phyloP scores from a whole-genome alignment of 148 eudicot genomes.

The Arctostaphylos glauca region DNA sequence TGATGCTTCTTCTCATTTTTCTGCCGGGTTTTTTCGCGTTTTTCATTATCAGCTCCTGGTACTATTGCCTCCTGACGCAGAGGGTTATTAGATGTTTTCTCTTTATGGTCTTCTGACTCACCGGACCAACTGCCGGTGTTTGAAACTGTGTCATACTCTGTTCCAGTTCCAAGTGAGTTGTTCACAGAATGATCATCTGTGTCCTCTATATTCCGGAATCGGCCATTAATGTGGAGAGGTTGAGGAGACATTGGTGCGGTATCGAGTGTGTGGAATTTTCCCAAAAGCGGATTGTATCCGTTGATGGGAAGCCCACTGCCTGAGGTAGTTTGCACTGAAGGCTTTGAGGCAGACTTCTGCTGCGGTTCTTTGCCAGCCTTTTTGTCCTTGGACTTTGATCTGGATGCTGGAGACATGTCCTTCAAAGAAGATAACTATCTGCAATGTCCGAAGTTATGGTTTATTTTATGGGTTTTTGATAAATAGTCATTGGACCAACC shows the following conservation, averaged over 20 bases:
- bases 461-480: constrained; percentile 5
- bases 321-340: constrained; percentile 45
- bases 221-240: constrained; percentile 64
- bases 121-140: constrained; percentile 89
- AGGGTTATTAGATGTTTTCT: constrained; percentile 44
- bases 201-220: constrained; percentile 83
- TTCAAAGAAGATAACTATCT: constrained; percentile 20
- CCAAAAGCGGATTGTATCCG: constrained; percentile 82
- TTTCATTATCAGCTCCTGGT: constrained; percentile 86
- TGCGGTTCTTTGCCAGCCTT: constrained; percentile 66
- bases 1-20: constrained; percentile 97
- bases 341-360: constrained; percentile 62
- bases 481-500: constrained; percentile 39
- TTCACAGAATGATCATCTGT: constrained; percentile 73
- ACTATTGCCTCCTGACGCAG: constrained; percentile 59
- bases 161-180: constrained; percentile 54
- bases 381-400: constrained; percentile 82
- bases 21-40: constrained; percentile 89
- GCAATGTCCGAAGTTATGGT: constrained; percentile 14
- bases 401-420: constrained; percentile 75
- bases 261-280: constrained; percentile 83
- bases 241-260: constrained; percentile 47
- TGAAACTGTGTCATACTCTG: constrained; percentile 77
- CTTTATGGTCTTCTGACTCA: constrained; percentile 96
- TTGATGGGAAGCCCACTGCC: constrained; percentile 56